Evolutionary conservation across 225 moss, liverwort and hornwort genomes (phyloP).

Genomic region (Physcomitrium patens): DNA sequence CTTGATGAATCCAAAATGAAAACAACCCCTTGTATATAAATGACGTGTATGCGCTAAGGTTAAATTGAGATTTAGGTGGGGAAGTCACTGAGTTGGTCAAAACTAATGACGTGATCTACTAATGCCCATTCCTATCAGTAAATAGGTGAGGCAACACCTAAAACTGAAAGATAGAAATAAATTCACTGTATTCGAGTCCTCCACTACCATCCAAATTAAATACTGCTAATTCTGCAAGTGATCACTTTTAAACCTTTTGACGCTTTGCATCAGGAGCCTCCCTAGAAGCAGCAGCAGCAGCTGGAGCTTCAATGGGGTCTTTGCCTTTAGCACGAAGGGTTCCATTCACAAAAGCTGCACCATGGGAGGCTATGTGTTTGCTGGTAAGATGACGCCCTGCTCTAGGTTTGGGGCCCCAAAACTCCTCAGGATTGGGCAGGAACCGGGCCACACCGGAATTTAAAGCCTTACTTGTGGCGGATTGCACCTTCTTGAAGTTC

Average conservation of each 20-base stretch:
- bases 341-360: slow-evolving; percentile 65
- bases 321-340: slow-evolving; percentile 56
- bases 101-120: slow-evolving; percentile 26
- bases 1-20: slow-evolving; percentile 19
- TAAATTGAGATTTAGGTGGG: slow-evolving; percentile 31
- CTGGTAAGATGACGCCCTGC: slow-evolving; percentile 86
- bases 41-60: slow-evolving; percentile 15
- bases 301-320: slow-evolving; percentile 37
- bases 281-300: slow-evolving; percentile 18
- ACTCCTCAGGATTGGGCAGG: slow-evolving; percentile 96
- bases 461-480: slow-evolving; percentile 90
- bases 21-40: slow-evolving; percentile 18
- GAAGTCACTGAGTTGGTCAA: slow-evolving; percentile 24
- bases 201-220: not conserved
- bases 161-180: not conserved
- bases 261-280: slow-evolving; percentile 55
- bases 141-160: slow-evolving; percentile 9
- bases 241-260: slow-evolving; percentile 52
- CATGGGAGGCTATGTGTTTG: slow-evolving; percentile 78
- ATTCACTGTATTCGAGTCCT: not conserved
- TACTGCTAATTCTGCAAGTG: slow-evolving; percentile 2
- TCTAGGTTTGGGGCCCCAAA: slow-evolving; percentile 98
- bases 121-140: slow-evolving; percentile 20
- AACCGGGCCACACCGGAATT: slow-evolving; percentile 91
- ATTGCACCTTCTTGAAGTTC: slow-evolving; percentile 89